These are phyloP conservation scores for Penicillium chermesinum DNA, from an alignment of 495 filamentous ascomycete genomes.

Conservation along the genomic window DNA sequence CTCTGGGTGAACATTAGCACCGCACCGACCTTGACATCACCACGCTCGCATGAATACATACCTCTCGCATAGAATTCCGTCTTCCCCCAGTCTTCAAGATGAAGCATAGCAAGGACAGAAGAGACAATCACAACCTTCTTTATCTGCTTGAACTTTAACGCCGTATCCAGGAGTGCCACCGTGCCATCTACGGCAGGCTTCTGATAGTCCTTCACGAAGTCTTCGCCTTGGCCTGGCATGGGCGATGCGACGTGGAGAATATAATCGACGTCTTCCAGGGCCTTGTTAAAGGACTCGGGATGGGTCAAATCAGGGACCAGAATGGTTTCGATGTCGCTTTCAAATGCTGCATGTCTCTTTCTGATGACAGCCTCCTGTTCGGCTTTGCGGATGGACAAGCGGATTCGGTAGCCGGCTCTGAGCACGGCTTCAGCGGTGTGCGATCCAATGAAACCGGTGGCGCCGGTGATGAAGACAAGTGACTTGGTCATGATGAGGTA, in stretches of 20 bases:
- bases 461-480: conserved; percentile 25
- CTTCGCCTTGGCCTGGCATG: conserved; percentile 14
- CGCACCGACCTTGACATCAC: neutral
- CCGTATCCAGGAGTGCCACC: conserved; percentile 34
- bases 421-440: conserved; percentile 19
- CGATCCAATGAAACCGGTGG: conserved; percentile 25
- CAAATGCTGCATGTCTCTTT: conserved; percentile 7
- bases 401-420: conserved; percentile 19
- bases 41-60: neutral
- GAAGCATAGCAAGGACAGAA: conserved; percentile 31
- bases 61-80: neutral
- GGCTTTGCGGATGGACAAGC: conserved; percentile 18
- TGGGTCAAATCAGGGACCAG: conserved; percentile 45
- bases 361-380: conserved; percentile 20
- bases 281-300: conserved; percentile 40
- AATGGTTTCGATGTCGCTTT: conserved; percentile 25
- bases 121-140: conserved; percentile 41
- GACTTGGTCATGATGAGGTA: neutral
- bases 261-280: conserved; percentile 41
- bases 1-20: conserved; percentile 2
- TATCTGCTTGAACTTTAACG: conserved; percentile 23
- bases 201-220: conserved; percentile 16
- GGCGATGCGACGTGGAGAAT: conserved; percentile 53
- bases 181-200: conserved; percentile 34
- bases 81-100: neutral